Conservation (phyloP, 202 grass and related monocot species). For the Dendrocalamus latiflorus region DNA sequence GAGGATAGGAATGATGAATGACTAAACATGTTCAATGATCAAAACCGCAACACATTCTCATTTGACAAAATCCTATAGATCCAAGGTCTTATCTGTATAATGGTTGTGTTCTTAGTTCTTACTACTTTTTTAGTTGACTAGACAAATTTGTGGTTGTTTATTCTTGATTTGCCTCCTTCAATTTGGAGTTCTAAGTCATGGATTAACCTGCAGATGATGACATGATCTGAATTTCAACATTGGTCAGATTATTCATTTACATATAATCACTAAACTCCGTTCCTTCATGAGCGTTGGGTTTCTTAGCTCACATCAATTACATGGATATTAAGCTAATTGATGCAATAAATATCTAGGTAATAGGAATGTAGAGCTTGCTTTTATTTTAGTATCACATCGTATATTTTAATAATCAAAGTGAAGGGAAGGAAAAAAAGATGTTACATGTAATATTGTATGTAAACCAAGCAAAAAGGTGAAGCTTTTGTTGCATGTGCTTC, state of each 20-base stretch:
- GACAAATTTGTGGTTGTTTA: background rate
- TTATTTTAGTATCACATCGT: background rate
- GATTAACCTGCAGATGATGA: background rate
- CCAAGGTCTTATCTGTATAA: background rate
- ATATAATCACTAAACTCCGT: too few relatives aligned
- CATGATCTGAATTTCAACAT: background rate
- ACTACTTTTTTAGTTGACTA: background rate
- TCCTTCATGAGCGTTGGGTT: background rate
- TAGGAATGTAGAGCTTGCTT: background rate
- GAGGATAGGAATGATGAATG: background rate
- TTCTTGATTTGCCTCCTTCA: background rate
- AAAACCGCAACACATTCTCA: background rate
- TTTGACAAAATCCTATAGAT: background rate
- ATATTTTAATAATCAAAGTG: conserved; percentile 24
- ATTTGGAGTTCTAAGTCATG: background rate
- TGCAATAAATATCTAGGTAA: background rate
- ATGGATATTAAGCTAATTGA: background rate
- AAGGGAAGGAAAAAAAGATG: background rate
- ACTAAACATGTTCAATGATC: background rate
- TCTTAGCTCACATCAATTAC: background rate
- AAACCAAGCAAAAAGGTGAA: conserved; percentile 17
- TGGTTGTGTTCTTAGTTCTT: background rate
- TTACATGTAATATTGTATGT: conserved; percentile 6
- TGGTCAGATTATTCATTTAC: background rate
- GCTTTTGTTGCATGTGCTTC: conserved; percentile 26